These are phyloP conservation scores for Salvia rosmarinus DNA, from an alignment of 257 asterid genomes.

Conservation along the genomic window DNA sequence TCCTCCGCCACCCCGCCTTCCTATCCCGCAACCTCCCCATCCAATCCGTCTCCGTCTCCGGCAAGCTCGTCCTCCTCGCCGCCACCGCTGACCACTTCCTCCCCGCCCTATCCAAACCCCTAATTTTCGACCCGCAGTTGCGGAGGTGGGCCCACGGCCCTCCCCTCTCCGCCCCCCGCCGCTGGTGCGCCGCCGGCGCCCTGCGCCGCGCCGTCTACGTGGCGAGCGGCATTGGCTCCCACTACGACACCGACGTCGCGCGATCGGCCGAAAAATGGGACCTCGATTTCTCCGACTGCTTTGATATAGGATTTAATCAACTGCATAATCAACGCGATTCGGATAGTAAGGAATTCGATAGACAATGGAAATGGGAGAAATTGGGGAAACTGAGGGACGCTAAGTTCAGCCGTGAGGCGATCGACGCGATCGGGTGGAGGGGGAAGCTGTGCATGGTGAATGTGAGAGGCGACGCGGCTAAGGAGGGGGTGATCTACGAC, in stretches of 20 bases:
- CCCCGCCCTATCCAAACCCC: slow-evolving; percentile 69
- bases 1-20: slow-evolving; percentile 76
- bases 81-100: slow-evolving; percentile 65
- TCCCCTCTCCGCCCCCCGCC: slow-evolving; percentile 56
- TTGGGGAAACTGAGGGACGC: slow-evolving; percentile 51
- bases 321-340: no score
- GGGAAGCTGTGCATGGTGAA: slow-evolving; percentile 88
- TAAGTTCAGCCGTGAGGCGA: slow-evolving; percentile 78
- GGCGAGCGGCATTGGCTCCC: slow-evolving; percentile 85
- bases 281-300: slow-evolving; percentile 19
- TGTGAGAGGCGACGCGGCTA: slow-evolving; percentile 67
- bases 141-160: slow-evolving; percentile 63
- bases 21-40: slow-evolving; percentile 72
- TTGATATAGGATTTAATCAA: no score
- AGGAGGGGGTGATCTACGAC: slow-evolving; percentile 67
- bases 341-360: no score
- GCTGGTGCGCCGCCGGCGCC: slow-evolving; percentile 85
- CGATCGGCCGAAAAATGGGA: slow-evolving; percentile 78
- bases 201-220: slow-evolving; percentile 49
- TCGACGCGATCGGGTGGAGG: slow-evolving; percentile 80
- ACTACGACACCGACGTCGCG: slow-evolving; percentile 55
- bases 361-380: slow-evolving; percentile 70
- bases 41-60: slow-evolving; percentile 62
- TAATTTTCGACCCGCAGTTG: slow-evolving; percentile 52
- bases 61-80: slow-evolving; percentile 62